These are phyloP conservation scores for Termitomyces sp. DNA, from an alignment of 768 basidiomycete species.

Conservation along the genomic window DNA sequence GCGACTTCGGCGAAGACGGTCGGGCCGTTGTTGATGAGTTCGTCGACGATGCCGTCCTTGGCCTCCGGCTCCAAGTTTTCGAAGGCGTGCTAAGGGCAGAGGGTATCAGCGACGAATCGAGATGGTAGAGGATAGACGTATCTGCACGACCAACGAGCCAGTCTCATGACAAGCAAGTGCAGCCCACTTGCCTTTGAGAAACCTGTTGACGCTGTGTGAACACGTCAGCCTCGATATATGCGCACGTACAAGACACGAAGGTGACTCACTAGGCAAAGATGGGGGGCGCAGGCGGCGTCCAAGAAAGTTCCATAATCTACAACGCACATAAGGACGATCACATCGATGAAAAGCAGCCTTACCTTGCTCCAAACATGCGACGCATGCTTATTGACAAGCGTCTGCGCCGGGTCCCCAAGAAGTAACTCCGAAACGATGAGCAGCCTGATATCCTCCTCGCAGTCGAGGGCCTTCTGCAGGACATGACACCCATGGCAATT, in stretches of 20 bases:
- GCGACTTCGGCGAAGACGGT: conserved; percentile 69
- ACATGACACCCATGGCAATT: conserved; percentile 92
- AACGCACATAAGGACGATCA: not conserved
- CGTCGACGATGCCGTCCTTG: conserved; percentile 82
- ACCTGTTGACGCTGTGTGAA: conserved; percentile 71
- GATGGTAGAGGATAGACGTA: not conserved
- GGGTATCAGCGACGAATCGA: not conserved
- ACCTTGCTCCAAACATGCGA: conserved; percentile 94
- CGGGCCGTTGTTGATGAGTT: conserved; percentile 70
- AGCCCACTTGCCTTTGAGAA: conserved; percentile 89
- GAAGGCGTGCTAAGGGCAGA: not conserved
- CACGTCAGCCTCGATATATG: not conserved
- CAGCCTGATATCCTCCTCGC: conserved; percentile 83
- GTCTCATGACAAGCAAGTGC: conserved; percentile 88
- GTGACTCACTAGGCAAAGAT: conserved; percentile 78
- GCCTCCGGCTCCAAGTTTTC: not conserved
- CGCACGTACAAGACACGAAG: not conserved
- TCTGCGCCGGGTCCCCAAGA: conserved; percentile 80
- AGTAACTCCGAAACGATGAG: conserved; percentile 84
- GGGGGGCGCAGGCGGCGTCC: conserved; percentile 84
- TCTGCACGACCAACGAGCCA: conserved; percentile 88
- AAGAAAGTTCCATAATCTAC: conserved; percentile 89
- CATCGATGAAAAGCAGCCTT: not conserved
- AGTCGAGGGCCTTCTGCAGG: conserved; percentile 88
- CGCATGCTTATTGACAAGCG: conserved; percentile 86